Evolutionary conservation across 2,329 filamentous ascomycete species (phyloP).

Genomic region (Trichoderma atrobrunneum): DNA sequence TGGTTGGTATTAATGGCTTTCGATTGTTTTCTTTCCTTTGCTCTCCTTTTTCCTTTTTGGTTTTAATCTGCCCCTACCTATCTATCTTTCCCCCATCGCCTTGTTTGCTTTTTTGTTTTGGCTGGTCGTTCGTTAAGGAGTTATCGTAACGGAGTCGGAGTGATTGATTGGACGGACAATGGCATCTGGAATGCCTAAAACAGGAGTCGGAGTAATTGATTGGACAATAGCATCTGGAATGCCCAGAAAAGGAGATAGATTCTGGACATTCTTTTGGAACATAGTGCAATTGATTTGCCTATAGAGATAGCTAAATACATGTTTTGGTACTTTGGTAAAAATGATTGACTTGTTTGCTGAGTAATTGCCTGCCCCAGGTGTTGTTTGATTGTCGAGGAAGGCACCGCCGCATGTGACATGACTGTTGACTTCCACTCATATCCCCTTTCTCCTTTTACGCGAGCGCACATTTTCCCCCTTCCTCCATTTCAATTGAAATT

Average conservation of each 20-base stretch:
- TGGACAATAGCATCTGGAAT: not conserved
- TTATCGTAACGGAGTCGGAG: not conserved
- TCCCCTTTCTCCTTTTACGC: not conserved
- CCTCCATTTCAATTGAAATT: not conserved
- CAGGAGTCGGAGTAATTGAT: not conserved
- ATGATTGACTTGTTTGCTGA: not conserved
- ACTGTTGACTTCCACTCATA: not conserved
- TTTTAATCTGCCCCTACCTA: not conserved
- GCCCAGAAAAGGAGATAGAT: not conserved
- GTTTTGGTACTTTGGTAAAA: not conserved
- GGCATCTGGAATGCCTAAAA: not conserved
- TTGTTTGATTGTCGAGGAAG: not conserved
- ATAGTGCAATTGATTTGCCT: not conserved
- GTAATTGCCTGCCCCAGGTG: not conserved
- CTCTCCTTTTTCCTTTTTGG: not conserved
- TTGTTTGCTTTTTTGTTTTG: not conserved
- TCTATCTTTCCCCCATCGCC: not conserved
- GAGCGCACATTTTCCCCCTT: not conserved
- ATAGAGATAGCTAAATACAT: not conserved
- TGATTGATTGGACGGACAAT: not conserved
- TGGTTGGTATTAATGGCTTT: not conserved
- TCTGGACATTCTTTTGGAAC: not conserved
- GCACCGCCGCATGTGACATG: not conserved
- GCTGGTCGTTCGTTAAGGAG: not conserved
- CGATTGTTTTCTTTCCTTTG: not conserved